These are phyloP conservation scores for Penicillium brevicompactum DNA, from an alignment of 2,329 filamentous ascomycete species.

Conservation along the genomic window DNA sequence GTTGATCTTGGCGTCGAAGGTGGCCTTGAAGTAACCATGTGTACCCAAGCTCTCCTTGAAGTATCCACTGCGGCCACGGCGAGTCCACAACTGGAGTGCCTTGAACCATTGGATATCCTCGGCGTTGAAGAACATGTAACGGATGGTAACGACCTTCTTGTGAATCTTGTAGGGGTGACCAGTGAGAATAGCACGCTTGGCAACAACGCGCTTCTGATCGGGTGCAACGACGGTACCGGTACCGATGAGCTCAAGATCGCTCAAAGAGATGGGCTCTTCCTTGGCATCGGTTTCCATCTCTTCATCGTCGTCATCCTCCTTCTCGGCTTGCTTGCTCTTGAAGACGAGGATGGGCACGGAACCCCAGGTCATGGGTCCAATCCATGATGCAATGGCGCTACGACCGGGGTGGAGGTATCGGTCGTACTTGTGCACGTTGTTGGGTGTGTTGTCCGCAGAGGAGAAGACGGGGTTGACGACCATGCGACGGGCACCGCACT, in stretches of 20 bases:
- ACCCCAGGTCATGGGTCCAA: conserved; percentile 90
- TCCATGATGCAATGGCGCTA: conserved; percentile 84
- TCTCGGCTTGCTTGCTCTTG: conserved; percentile 52
- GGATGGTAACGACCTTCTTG: conserved; percentile 93
- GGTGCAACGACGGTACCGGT: conserved; percentile 86
- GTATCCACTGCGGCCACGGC: conserved; percentile 80
- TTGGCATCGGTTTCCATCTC: conserved; percentile 48
- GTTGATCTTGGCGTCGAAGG: conserved; percentile 93
- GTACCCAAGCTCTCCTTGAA: conserved; percentile 94
- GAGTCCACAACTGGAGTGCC: conserved; percentile 92
- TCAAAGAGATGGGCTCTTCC: conserved; percentile 39
- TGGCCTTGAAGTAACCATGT: conserved; percentile 99
- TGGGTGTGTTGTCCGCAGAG: conserved; percentile 83
- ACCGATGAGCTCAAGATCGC: conserved; percentile 70
- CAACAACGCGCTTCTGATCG: conserved; percentile 73
- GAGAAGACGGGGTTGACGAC: conserved; percentile 91
- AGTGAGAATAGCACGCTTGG: conserved; percentile 90
- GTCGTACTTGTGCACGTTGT: conserved; percentile 96
- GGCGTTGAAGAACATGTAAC: conserved; percentile 99
- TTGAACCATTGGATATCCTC: conserved; percentile 98
- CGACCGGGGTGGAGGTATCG: conserved; percentile 89
- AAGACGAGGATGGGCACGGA: conserved; percentile 89
- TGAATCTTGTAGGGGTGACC: conserved; percentile 99
- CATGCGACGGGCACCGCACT: conserved; percentile 85
- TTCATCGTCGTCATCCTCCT: conserved; percentile 37